Percentiles rank a stretch among this genome's conserved stretches.
Conservation (phyloP, 2,329 filamentous ascomycete species). For the Diaporthe sp. region DNA sequence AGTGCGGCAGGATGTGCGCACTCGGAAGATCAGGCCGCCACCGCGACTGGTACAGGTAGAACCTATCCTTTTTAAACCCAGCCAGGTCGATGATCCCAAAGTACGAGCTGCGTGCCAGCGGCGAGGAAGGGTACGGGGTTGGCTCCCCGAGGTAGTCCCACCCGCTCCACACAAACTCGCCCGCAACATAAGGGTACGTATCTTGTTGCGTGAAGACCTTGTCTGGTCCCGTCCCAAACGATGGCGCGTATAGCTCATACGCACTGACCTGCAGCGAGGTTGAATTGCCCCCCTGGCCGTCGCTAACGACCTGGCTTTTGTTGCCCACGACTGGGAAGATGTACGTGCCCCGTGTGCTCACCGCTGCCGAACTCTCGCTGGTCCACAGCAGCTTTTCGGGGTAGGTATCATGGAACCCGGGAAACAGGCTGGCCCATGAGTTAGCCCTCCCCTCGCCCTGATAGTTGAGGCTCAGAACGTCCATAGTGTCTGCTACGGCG, state of each 20-base stretch:
- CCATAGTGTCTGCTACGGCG: constrained; percentile 56
- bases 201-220: constrained; percentile 67
- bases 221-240: constrained; percentile 62
- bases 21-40: constrained; percentile 63
- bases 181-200: constrained; percentile 62
- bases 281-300: constrained; percentile 55
- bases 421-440: neutral
- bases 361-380: neutral
- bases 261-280: constrained; percentile 56
- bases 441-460: neutral
- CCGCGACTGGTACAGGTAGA: constrained; percentile 66
- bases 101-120: constrained; percentile 61
- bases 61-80: constrained; percentile 69
- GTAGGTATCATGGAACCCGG: neutral
- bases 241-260: constrained; percentile 64
- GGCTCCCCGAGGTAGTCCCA: constrained; percentile 66
- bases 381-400: constrained; percentile 6
- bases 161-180: constrained; percentile 67
- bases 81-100: constrained; percentile 70
- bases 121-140: constrained; percentile 57
- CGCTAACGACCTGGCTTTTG: constrained; percentile 54
- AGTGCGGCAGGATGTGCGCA: constrained; percentile 68
- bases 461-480: constrained; percentile 45
- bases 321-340: constrained; percentile 62
- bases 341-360: constrained; percentile 56